These are phyloP conservation scores for Myochromella boudieri DNA, from an alignment of 768 basidiomycete species.

Conservation along the genomic window DNA sequence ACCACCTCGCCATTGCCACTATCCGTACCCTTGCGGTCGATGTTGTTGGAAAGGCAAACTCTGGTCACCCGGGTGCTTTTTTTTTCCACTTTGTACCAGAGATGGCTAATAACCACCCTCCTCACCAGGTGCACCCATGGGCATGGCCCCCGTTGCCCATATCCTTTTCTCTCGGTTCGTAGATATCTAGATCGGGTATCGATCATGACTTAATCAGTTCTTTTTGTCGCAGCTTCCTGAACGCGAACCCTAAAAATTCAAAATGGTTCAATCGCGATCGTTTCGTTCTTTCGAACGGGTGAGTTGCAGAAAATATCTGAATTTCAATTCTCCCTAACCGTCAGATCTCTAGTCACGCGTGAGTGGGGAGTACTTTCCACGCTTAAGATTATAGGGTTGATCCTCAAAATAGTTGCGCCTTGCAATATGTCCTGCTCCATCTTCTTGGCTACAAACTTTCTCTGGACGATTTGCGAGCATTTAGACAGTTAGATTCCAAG, in stretches of 20 bases:
- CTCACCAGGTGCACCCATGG: conserved; percentile 83
- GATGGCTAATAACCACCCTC: conserved; percentile 7
- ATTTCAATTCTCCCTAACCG: conserved; percentile 4
- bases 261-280: conserved; percentile 97
- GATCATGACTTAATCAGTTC: conserved; percentile 3
- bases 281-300: conserved; percentile 96
- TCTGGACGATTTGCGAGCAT: conserved; percentile 88
- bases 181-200: neutral
- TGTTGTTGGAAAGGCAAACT: conserved; percentile 86
- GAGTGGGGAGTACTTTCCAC: conserved; percentile 29
- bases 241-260: conserved; percentile 84
- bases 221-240: conserved; percentile 61
- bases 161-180: conserved; percentile 73
- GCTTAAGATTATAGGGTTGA: neutral
- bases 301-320: conserved; percentile 34
- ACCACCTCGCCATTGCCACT: conserved; percentile 64
- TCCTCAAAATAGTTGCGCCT: conserved; percentile 65
- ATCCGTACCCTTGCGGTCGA: conserved; percentile 78
- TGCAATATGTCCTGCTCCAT: conserved; percentile 91
- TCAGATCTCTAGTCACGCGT: conserved; percentile 64
- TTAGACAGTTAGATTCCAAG: conserved; percentile 87
- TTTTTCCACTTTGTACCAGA: neutral
- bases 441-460: conserved; percentile 90
- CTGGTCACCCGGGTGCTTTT: conserved; percentile 79
- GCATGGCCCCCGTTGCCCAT: conserved; percentile 84